phyloP scores from a whole-genome alignment of 176 grass and related monocot species.

The Carex parvula region DNA sequence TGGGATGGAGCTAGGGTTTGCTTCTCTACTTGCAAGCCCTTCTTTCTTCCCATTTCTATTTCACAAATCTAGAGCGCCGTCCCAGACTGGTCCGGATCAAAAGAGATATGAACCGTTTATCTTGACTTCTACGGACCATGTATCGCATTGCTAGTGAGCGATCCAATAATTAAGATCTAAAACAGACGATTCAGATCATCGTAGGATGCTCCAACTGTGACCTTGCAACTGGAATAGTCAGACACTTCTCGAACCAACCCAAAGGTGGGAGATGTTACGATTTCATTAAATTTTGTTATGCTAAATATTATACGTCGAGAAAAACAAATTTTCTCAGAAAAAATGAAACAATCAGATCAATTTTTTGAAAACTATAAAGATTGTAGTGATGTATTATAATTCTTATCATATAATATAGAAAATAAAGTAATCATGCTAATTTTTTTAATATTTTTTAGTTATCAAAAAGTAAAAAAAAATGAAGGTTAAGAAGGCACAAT shows the following conservation, averaged over 20 bases:
- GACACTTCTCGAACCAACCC: too few relatives aligned
- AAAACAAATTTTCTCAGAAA: background rate
- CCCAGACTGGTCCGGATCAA: background rate
- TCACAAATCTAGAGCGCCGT: background rate
- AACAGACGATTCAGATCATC: background rate
- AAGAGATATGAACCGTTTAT: background rate
- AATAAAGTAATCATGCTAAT: too few relatives aligned
- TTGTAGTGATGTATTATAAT: background rate
- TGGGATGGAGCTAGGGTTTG: constrained; percentile 48
- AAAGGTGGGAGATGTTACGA: background rate
- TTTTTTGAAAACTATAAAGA: background rate
- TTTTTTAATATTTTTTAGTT: too few relatives aligned
- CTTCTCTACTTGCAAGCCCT: constrained; percentile 11
- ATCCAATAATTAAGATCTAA: background rate
- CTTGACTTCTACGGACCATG: background rate
- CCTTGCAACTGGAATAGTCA: background rate
- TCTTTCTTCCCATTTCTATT: constrained; percentile 19
- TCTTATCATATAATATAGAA: background rate
- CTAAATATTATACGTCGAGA: background rate
- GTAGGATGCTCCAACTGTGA: background rate
- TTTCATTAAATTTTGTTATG: background rate
- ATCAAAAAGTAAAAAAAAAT: background rate
- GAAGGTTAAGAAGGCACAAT: background rate
- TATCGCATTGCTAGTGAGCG: background rate
- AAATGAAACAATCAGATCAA: background rate